Evolutionary conservation across 805 yeast species (phyloP).

Genomic region (Sugiyamaella americana): DNA sequence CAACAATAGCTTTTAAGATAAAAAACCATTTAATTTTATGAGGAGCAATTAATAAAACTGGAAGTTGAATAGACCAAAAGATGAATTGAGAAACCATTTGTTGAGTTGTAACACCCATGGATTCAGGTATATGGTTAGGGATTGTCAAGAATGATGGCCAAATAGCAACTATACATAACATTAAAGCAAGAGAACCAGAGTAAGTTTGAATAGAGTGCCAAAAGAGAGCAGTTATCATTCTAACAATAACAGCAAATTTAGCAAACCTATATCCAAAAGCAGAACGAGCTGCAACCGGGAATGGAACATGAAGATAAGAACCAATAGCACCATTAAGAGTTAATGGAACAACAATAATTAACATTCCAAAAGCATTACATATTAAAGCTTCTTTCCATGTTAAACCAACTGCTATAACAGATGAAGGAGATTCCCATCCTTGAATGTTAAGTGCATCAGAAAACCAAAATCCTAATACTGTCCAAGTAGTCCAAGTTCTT

Average conservation of each 20-base stretch:
- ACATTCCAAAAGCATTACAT: constrained; percentile 14
- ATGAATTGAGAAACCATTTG: constrained; percentile 69
- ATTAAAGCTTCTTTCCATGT: constrained; percentile 15
- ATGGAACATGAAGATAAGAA: constrained; percentile 23
- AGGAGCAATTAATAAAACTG: constrained; percentile 74
- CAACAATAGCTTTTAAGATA: constrained; percentile 68
- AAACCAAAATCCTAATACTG: constrained; percentile 20
- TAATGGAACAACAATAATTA: constrained; percentile 13
- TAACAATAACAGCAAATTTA: constrained; percentile 17
- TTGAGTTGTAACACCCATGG: constrained; percentile 52
- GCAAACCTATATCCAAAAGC: constrained; percentile 21
- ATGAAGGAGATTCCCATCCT: constrained; percentile 17
- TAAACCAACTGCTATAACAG: constrained; percentile 17
- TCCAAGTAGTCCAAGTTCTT: constrained; percentile 19
- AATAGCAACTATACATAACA: constrained; percentile 13
- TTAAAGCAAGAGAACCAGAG: constrained; percentile 16
- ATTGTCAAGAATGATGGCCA: constrained; percentile 24
- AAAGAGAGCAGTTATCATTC: constrained; percentile 20
- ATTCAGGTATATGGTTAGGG: constrained; percentile 49
- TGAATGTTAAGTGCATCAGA: constrained; percentile 17
- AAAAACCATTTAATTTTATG: constrained; percentile 77
- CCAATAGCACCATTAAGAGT: constrained; percentile 19
- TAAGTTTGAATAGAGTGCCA: constrained; percentile 21
- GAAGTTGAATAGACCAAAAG: constrained; percentile 75
- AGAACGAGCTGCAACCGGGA: constrained; percentile 23